A percentile compares a stretch with the other conserved stretches of the same genome.
Conservation (phyloP, 73 alveolate genomes). For the Paramecium tetraurelia region DNA sequence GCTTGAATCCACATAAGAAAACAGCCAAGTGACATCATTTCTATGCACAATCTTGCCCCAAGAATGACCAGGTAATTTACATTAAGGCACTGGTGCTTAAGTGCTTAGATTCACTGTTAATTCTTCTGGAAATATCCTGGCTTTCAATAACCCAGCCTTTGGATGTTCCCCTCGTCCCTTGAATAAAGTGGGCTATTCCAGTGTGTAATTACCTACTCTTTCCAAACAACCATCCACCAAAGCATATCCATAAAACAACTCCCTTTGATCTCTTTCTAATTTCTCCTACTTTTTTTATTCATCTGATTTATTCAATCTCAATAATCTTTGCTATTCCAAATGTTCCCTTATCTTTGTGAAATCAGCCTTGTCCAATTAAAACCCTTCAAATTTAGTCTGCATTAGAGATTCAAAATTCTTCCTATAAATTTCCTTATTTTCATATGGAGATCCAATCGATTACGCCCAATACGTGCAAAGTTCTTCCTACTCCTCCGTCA, state of each 20-base stretch:
- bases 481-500: constrained; percentile 95
- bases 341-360: constrained; percentile 79
- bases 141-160: constrained; percentile 90
- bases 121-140: constrained; percentile 90
- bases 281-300: constrained; percentile 88
- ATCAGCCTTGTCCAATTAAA: constrained; percentile 81
- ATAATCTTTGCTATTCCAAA: constrained; percentile 78
- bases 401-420: constrained; percentile 80
- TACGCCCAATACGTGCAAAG: constrained; percentile 95
- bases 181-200: constrained; percentile 98
- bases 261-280: constrained; percentile 77
- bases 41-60: constrained; percentile 97
- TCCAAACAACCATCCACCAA: constrained; percentile 94
- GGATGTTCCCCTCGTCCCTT: constrained; percentile 99
- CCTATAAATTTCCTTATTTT: constrained; percentile 76
- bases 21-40: constrained; percentile 97
- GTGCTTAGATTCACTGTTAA: constrained; percentile 88
- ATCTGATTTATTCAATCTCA: constrained; percentile 71
- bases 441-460: constrained; percentile 85
- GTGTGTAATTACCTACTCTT: constrained; percentile 85
- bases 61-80: constrained; percentile 92
- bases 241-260: constrained; percentile 87
- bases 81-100: constrained; percentile 77
- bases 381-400: constrained; percentile 12
- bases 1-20: constrained; percentile 92